These are phyloP conservation scores for Neurospora sp. DNA, from an alignment of 495 filamentous ascomycete genomes.

Conservation along the genomic window DNA sequence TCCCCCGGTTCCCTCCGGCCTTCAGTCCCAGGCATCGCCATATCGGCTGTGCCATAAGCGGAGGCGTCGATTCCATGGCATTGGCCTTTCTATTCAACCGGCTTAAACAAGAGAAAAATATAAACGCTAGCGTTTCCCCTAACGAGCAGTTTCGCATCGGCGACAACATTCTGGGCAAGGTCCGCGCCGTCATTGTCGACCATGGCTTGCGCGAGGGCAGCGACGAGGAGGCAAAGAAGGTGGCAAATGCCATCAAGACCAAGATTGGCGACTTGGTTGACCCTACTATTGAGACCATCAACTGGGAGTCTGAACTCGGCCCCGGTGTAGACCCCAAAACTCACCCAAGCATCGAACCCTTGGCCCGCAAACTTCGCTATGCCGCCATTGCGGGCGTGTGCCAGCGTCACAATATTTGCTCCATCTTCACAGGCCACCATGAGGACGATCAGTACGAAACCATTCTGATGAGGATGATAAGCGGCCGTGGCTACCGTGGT, in stretches of 20 bases:
- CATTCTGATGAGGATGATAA: slow-evolving; percentile 60
- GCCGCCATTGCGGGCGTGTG: slow-evolving; percentile 57
- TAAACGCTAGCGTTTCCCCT: neutral
- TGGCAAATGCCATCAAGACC: slow-evolving; percentile 40
- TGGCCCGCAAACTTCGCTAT: slow-evolving; percentile 68
- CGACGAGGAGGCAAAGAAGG: slow-evolving; percentile 51
- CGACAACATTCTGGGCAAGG: slow-evolving; percentile 28
- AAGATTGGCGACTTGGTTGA: slow-evolving; percentile 15
- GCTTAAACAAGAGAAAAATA: slow-evolving; percentile 7
- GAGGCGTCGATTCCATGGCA: slow-evolving; percentile 95
- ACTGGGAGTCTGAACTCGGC: slow-evolving; percentile 4
- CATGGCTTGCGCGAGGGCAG: slow-evolving; percentile 65
- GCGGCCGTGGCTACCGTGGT: slow-evolving; percentile 51
- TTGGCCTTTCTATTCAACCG: slow-evolving; percentile 62
- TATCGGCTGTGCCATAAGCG: slow-evolving; percentile 61
- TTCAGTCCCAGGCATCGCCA: slow-evolving; percentile 14
- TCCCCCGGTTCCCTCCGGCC: slow-evolving; percentile 27
- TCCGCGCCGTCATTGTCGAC: slow-evolving; percentile 67
- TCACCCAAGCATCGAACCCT: slow-evolving; percentile 61
- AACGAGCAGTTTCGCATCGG: slow-evolving; percentile 16
- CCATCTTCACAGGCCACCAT: slow-evolving; percentile 73
- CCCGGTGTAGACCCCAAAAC: slow-evolving; percentile 21
- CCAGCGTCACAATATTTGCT: slow-evolving; percentile 30
- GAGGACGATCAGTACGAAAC: slow-evolving; percentile 83
- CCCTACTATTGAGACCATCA: neutral